These are phyloP conservation scores for Actinidia chinensis DNA, from an alignment of 179 eudicot species.

Conservation along the genomic window DNA sequence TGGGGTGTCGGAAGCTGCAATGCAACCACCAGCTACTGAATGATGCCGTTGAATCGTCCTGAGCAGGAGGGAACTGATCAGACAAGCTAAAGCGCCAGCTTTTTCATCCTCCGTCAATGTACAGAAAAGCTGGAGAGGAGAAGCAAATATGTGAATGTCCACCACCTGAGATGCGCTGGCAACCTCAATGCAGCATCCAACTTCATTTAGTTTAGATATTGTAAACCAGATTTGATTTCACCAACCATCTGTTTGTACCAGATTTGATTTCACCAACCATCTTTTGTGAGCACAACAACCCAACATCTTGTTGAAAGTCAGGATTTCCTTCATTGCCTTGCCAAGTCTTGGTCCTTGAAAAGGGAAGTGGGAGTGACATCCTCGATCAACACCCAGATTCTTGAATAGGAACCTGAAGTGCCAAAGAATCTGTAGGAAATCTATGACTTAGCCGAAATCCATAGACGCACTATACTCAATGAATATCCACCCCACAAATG, in stretches of 20 bases:
- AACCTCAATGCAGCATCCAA: conserved; percentile 73
- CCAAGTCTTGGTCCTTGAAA: conserved; percentile 71
- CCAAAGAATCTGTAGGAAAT: conserved; percentile 13
- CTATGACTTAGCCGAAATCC: not conserved
- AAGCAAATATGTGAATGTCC: conserved; percentile 65
- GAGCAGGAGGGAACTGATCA: conserved; percentile 74
- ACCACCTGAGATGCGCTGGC: conserved; percentile 56
- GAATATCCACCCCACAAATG: not conserved
- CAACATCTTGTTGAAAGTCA: conserved; percentile 84
- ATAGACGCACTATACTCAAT: not conserved
- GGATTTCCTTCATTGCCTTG: conserved; percentile 89
- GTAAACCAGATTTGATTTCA: conserved; percentile 57
- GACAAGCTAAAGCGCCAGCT: conserved; percentile 60
- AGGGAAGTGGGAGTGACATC: conserved; percentile 77
- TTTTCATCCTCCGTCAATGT: conserved; percentile 70
- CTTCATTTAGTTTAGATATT: conserved; percentile 55
- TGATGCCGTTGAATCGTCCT: too few species aligned
- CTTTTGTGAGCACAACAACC: too few species aligned
- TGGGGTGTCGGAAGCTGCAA: too few species aligned
- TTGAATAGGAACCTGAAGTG: conserved; percentile 78
- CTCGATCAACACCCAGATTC: conserved; percentile 78
- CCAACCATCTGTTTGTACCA: conserved; percentile 51
- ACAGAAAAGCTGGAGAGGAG: too few species aligned
- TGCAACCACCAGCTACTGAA: too few species aligned
- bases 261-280: too few species aligned